Conservation (phyloP, 2,329 filamentous ascomycete genomes). For the Phialocephala sp. region DNA sequence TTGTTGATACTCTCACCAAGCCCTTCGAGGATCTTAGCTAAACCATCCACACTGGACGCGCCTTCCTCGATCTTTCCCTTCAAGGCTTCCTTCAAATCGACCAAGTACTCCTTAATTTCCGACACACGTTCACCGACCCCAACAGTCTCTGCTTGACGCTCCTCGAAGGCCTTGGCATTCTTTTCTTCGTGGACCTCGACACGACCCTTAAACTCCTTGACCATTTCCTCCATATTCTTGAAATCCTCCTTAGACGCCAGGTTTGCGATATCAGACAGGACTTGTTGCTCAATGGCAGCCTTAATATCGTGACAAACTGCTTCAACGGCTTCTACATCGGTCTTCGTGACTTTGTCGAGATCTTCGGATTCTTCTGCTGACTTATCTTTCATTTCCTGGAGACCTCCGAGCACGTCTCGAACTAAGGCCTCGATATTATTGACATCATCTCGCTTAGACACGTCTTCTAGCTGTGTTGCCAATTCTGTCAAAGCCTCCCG, state of each 20-base stretch:
- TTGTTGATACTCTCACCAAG: constrained; percentile 67
- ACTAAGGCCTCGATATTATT: constrained; percentile 77
- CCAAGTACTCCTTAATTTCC: constrained; percentile 78
- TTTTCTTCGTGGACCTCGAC: constrained; percentile 71
- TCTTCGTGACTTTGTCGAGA: constrained; percentile 73
- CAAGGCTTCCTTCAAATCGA: constrained; percentile 78
- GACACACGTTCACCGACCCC: constrained; percentile 78
- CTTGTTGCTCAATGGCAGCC: constrained; percentile 73
- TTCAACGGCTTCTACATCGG: constrained; percentile 81
- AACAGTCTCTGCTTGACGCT: constrained; percentile 82
- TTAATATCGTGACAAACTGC: constrained; percentile 87
- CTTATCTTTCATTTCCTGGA: constrained; percentile 72
- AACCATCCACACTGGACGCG: constrained; percentile 70
- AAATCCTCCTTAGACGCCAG: constrained; percentile 80
- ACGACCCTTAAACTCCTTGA: constrained; percentile 75
- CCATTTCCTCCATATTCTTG: constrained; percentile 68
- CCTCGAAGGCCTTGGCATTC: constrained; percentile 79
- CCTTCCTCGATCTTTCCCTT: constrained; percentile 80
- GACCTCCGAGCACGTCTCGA: constrained; percentile 73
- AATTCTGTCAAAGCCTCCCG: constrained; percentile 74
- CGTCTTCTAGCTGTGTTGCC: constrained; percentile 68
- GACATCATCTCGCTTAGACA: constrained; percentile 80
- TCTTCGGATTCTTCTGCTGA: constrained; percentile 50
- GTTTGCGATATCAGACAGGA: constrained; percentile 71
- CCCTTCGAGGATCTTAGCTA: constrained; percentile 72